Evolutionary conservation across 139 green algal species (phyloP).

Genomic region (Chlamydomonas sphaeroides): DNA sequence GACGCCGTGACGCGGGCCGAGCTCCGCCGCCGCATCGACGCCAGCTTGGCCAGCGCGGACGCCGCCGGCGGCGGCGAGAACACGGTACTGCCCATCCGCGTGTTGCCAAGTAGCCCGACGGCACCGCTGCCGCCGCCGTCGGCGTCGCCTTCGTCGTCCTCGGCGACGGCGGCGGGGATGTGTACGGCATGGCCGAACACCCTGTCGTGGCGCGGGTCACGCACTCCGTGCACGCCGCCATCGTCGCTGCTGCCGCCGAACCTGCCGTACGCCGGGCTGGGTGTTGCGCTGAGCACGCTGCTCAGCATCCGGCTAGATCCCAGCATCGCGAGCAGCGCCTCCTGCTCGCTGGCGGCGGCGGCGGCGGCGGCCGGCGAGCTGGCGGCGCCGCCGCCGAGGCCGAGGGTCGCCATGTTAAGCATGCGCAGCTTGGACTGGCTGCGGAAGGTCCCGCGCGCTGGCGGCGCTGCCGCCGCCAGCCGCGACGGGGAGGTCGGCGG

Average conservation of each 20-base stretch:
- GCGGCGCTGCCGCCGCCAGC: not conserved
- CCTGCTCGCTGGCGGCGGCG: constrained; percentile 8
- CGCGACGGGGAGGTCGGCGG: not conserved
- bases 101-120: not conserved
- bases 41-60: not conserved
- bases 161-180: not conserved
- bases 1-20: too few species aligned
- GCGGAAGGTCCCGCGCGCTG: not conserved
- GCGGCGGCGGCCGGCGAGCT: too few species aligned
- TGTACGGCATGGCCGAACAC: not conserved
- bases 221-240: not conserved
- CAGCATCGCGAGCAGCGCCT: constrained; percentile 12
- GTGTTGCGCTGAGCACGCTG: constrained; percentile 28
- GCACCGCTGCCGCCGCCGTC: not conserved
- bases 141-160: too few species aligned
- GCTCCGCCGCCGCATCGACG: not conserved
- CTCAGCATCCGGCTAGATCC: constrained; percentile 25
- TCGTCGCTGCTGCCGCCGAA: not conserved
- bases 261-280: not conserved
- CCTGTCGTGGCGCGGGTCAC: not conserved
- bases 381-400: not conserved
- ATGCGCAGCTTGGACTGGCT: constrained; percentile 14
- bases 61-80: constrained; percentile 10
- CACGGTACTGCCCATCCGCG: constrained; percentile 29
- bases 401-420: not conserved